Conservation (phyloP, 768 basidiomycete species). For the Pleurotus eryngii region DNA sequence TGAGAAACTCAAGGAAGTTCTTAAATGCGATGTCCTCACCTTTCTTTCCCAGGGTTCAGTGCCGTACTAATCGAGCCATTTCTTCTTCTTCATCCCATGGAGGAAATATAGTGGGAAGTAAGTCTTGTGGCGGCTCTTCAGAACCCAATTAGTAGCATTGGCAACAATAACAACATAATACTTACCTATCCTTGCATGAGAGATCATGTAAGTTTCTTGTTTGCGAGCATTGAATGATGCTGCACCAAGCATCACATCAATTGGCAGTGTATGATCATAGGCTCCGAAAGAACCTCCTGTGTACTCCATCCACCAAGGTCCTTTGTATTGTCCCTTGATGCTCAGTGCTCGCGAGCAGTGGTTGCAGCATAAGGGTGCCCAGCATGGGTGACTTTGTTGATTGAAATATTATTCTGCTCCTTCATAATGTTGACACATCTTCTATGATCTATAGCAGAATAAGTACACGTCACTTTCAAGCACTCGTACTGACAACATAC, state of each 20-base stretch:
- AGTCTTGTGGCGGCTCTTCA: slow-evolving; percentile 20
- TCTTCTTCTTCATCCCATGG: slow-evolving; percentile 24
- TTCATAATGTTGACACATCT: slow-evolving; percentile 23
- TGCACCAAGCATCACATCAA: slow-evolving; percentile 25
- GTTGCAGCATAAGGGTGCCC: slow-evolving; percentile 23
- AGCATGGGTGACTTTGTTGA: slow-evolving; percentile 21
- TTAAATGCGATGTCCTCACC: slow-evolving; percentile 23
- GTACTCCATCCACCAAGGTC: slow-evolving; percentile 29
- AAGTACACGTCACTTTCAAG: background rate
- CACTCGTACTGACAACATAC: slow-evolving; percentile 15
- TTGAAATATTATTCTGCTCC: slow-evolving; percentile 11
- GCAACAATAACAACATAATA: background rate
- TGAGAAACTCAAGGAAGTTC: slow-evolving; percentile 23
- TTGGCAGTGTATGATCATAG: slow-evolving; percentile 27
- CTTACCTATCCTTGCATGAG: slow-evolving; percentile 20
- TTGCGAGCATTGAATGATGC: slow-evolving; percentile 25
- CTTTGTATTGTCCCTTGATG: slow-evolving; percentile 21
- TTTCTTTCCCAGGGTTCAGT: background rate
- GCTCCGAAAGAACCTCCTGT: slow-evolving; percentile 19
- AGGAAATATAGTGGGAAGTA: slow-evolving; percentile 19
- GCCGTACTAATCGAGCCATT: slow-evolving; percentile 6
- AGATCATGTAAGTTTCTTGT: slow-evolving; percentile 23
- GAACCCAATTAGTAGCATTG: background rate
- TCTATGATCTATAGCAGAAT: slow-evolving; percentile 19
- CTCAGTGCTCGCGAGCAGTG: slow-evolving; percentile 26